Evolutionary conservation across 2,329 filamentous ascomycete genomes (phyloP), one percentile per base, ranked within the genome.

Genomic region (Paracorniculantispora psalliotae): DNA sequence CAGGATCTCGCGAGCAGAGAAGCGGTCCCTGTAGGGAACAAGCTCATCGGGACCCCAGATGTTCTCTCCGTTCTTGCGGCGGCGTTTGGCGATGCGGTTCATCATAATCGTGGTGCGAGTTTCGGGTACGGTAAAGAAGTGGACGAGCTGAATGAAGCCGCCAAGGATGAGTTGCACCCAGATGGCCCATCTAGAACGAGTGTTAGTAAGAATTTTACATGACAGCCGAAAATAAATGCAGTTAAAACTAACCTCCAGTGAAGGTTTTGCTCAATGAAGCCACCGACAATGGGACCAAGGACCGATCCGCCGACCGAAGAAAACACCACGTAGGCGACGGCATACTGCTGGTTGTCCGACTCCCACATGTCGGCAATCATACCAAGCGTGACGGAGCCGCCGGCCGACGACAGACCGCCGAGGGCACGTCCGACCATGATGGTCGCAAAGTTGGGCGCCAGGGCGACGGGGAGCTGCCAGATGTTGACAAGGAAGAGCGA

Each of bases 111-210:
- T 91, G 0, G 85, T 82, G 55, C 90, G 81, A 0, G 91, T 94
- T 72, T 94, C 91, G 1, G 90, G 90, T 1, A 94, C 90, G 8
- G 84, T 78, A 60, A 89, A 67, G 52, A 88, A 75, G 68, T 92
- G 89, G 4, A 89, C 67, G 4, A 82, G 19, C 68, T 92, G 89
- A 3, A 91, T 83, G 35, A 83, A 79, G 9, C 74, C 87, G 19
- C 90, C 90, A 56, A 93, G 85, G 64, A 92, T 91, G 63, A 93
- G 81, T 72, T 92, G 89, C 61, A 93, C 89, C 90, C 91, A 94
- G 69, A 93, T 92, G 57, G 81, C 84, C 88, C 88, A 77, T 43
- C 71, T 73, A 30, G 10, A 25, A 3, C 2, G 7, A 1, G 46
- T 17, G 4, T 47, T 33, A 46, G 66, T 67, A 56, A 1, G 21